These are phyloP conservation scores for Globisporangium apiculatum DNA, from an alignment of 352 stramenopile genomes.

Conservation along the genomic window DNA sequence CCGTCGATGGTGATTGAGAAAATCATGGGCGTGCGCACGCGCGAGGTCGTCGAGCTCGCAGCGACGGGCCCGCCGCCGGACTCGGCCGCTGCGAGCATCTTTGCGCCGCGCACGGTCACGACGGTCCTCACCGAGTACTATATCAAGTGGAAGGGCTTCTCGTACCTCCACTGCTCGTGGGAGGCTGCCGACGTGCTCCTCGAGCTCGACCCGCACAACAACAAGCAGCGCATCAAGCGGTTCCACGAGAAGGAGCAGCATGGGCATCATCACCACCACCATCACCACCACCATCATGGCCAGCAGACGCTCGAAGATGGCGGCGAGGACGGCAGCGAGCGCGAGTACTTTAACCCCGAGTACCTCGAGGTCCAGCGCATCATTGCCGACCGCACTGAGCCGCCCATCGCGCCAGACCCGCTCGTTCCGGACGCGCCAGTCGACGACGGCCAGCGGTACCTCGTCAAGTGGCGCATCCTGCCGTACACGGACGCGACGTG, in stretches of 20 bases:
- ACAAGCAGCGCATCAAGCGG: slow-evolving; percentile 84
- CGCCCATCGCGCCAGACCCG: slow-evolving; percentile 36
- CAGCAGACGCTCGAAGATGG: slow-evolving; percentile 23
- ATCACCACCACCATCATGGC: slow-evolving; percentile 7
- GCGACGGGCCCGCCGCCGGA: slow-evolving; percentile 9
- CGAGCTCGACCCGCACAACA: slow-evolving; percentile 69
- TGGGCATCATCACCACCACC: slow-evolving; percentile 33
- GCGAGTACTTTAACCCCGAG: slow-evolving; percentile 88
- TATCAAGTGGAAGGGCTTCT: slow-evolving; percentile 90
- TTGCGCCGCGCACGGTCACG: slow-evolving; percentile 22
- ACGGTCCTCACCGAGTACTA: slow-evolving; percentile 68
- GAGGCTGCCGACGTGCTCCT: slow-evolving; percentile 68
- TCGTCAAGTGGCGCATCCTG: slow-evolving; percentile 85
- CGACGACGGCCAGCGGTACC: slow-evolving; percentile 83
- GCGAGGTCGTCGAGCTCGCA: slow-evolving; percentile 26
- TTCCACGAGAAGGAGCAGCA: slow-evolving; percentile 79
- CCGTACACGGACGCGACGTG: slow-evolving; percentile 84
- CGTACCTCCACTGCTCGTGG: slow-evolving; percentile 86
- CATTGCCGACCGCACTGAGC: slow-evolving; percentile 69
- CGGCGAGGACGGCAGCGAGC: slow-evolving; percentile 31
- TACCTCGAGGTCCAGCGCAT: slow-evolving; percentile 88
- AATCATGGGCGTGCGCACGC: slow-evolving; percentile 75
- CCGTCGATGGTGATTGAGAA: slow-evolving; percentile 83
- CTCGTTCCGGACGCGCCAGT: slow-evolving; percentile 54
- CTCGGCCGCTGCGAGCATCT: slow-evolving; percentile 32